Evolutionary conservation across 2,329 filamentous ascomycete genomes (phyloP), one percentile per base, ranked within the genome.

Genomic region (Dendrostoma leiphaemia): DNA sequence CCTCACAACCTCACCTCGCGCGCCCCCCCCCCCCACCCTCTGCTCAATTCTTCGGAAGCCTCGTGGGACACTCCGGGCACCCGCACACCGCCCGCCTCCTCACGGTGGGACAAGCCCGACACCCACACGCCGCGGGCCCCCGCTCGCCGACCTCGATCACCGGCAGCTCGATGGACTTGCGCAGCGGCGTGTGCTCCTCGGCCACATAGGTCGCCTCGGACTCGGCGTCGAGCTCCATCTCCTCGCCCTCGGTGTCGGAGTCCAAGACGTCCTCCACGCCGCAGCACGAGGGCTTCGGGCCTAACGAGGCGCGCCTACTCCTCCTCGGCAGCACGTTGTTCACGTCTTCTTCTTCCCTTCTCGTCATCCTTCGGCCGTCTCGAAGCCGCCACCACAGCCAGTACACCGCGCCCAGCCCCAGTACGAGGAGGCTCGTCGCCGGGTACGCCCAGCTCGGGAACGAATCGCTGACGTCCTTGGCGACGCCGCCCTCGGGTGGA

Each of bases 371-470:
- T 15, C 35, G 3, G 6, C n/a, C 24, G 3, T 21, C 41, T 26
- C 26, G 10, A 8, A 45, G 26, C 24, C 54, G 45, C 69, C 69
- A 71, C 67, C 67, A 71, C 26, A 63, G 53, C 70, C 70, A 73
- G 58, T 70, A 72, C 13, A 67, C 34, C 2, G 65, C 65, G 0
- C 70, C 70, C 38, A 60, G 61, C 2, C 56, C 65, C 32, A 73
- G 45, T n/a, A 72, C 67, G 1, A 58, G 67, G 4, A 72, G 56
- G 17, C 67, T 67, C 8, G 69, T 70, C 2, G 62, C 61, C 9
- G 70, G 70, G 53, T 71, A 72, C 2, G 70, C 68, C 57, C 67
- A 73, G 57, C 65, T 71, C 1, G 66, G 61, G 51, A 72, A 70
- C 17, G 62, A 59, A 6, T 28, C 37, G 19, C 38, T 37, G 6